Percentiles rank a stretch among this genome's conserved stretches.
These are phyloP conservation scores for Butyriboletus loyo DNA, from an alignment of 768 basidiomycete species.

Conservation along the genomic window DNA sequence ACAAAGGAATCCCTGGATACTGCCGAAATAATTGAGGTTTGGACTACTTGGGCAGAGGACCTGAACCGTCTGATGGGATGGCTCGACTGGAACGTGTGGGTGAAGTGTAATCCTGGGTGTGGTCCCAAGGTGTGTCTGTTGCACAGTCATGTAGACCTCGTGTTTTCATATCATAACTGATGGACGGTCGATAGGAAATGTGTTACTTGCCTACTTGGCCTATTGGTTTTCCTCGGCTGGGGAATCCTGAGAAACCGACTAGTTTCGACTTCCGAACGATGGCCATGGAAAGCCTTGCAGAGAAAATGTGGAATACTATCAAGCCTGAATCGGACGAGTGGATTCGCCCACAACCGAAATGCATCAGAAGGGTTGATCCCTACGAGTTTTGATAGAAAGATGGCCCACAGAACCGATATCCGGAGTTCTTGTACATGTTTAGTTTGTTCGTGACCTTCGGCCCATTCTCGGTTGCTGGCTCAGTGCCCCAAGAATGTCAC, in stretches of 20 bases:
- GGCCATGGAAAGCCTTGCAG: background rate
- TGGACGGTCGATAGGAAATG: conserved; percentile 19
- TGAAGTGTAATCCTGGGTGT: conserved; percentile 47
- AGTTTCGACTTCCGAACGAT: background rate
- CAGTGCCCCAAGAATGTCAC: no score
- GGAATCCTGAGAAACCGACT: background rate
- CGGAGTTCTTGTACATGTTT: background rate
- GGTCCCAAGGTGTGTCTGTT: conserved; percentile 42
- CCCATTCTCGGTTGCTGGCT: no score
- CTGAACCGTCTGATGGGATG: conserved; percentile 46
- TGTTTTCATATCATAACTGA: background rate
- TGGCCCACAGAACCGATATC: background rate
- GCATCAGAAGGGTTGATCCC: no score
- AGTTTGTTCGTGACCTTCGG: background rate
- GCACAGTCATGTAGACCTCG: no score
- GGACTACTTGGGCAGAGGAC: no score
- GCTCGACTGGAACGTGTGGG: conserved; percentile 55
- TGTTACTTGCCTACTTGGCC: no score
- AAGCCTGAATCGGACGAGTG: no score
- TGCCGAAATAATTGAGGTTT: no score
- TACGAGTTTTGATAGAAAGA: conserved; percentile 1
- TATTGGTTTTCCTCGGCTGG: conserved; percentile 12
- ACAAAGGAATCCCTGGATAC: no score
- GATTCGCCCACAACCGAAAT: no score
- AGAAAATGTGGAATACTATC: background rate